Evolutionary conservation across 768 basidiomycete genomes (phyloP).

Genomic region (Suillus bovinus): DNA sequence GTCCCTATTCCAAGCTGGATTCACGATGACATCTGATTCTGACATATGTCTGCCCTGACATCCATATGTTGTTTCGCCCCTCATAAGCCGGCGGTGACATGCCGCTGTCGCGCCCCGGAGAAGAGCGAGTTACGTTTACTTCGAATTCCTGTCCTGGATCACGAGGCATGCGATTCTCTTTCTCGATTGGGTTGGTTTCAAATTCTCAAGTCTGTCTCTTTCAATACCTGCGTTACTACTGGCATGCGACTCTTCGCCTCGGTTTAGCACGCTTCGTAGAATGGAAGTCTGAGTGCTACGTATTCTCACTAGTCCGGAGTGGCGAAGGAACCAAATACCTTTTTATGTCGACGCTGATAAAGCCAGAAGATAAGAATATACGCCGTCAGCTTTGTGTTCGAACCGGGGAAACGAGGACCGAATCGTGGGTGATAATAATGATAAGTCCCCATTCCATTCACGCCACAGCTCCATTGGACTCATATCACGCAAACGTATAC

Average conservation of each 20-base stretch:
- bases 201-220: background rate
- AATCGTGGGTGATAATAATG: background rate
- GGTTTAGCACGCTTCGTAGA: background rate
- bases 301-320: background rate
- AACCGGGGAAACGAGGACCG: background rate
- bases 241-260: background rate
- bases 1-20: background rate
- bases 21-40: background rate
- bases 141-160: background rate
- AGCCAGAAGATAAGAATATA: slow-evolving; percentile 3
- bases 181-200: background rate
- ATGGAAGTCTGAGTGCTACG: background rate
- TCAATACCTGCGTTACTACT: background rate
- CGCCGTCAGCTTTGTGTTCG: background rate
- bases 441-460: background rate
- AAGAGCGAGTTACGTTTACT: background rate
- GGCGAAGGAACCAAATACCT: background rate
- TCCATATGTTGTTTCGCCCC: background rate
- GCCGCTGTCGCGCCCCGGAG: background rate
- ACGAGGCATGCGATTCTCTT: background rate
- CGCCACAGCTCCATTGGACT: background rate
- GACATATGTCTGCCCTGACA: background rate
- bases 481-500: background rate
- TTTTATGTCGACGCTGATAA: background rate
- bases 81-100: background rate